Evolutionary conservation across 2,329 filamentous ascomycete species (phyloP).

Genomic region (Aspergillus sp.): DNA sequence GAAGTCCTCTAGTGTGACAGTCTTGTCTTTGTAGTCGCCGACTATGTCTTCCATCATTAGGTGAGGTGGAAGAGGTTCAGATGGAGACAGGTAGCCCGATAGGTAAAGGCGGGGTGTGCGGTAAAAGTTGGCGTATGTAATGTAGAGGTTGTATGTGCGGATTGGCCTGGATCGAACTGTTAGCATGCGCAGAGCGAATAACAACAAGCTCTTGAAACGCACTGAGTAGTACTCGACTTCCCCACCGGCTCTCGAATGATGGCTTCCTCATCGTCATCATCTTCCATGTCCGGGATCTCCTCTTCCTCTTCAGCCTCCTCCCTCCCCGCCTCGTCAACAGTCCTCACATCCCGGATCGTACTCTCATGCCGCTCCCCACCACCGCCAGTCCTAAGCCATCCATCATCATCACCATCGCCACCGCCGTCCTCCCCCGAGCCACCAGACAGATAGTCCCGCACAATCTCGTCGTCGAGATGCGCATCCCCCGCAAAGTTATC

Average conservation of each 20-base stretch:
- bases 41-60: conserved; percentile 97
- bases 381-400: conserved; percentile 88
- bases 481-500: conserved; percentile 91
- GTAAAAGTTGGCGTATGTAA: conserved; percentile 97
- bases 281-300: conserved; percentile 98
- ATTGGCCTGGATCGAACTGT: conserved; percentile 62
- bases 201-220: conserved; percentile 35
- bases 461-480: conserved; percentile 82
- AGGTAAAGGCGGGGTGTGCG: conserved; percentile 94
- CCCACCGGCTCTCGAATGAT: conserved; percentile 79
- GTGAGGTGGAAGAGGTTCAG: conserved; percentile 78
- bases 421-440: conserved; percentile 52
- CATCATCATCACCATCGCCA: conserved; percentile 81
- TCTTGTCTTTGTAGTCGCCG: conserved; percentile 97
- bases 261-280: conserved; percentile 93
- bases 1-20: conserved; percentile 96
- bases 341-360: conserved; percentile 79
- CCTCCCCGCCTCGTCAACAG: conserved; percentile 83
- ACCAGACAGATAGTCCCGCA: conserved; percentile 72
- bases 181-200: conserved; percentile 6
- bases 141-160: conserved; percentile 97
- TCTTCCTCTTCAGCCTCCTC: conserved; percentile 66
- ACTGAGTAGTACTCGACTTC: conserved; percentile 58
- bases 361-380: conserved; percentile 71
- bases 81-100: conserved; percentile 80